Evolutionary conservation across 257 asterid species (phyloP), one percentile per base, ranked within the genome.

Genomic region (Lithospermum erythrorhizon): DNA sequence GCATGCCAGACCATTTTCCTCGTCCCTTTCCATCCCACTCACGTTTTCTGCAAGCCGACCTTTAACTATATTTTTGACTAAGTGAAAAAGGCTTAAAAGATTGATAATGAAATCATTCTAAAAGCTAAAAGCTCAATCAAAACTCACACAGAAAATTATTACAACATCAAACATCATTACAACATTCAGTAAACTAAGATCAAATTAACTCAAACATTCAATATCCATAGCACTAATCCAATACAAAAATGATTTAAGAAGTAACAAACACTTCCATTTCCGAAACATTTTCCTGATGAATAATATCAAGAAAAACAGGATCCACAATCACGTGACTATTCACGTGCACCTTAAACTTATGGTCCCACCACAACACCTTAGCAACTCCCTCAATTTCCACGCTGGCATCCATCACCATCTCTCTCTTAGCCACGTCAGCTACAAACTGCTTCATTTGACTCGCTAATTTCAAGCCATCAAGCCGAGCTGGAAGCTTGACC

Each of bases 271-370:
- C 8, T 47, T 80, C 73, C 78, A 93, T 21, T 29, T 82, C 63
- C 2, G 98, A 79, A 13, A 68, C 69, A 61, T 82, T 93, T 17
- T 89, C 86, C 83, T 93, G 98, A 62, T 81, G 95, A 68, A 93
- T 79, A 1, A 93, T 94, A 64, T 89, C 98, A 30, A 93, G 86
- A 20, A 72, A 80, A 48, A 93, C 77, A 15, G 98, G 96, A 54
- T 93, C 98, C 5, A 93, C 98, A 2, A 77, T 70, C 81, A 93
- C 94, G 87, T 84, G 98, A 75, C 97, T 86, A 59, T 89, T 90
- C 81, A 93, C 97, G 74, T 84, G 85, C 73, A 89, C 95, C 69
- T 70, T 80, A 51, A 88, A 93, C 71, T 59, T 78, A 22, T 93
- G 96, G 69, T 80, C 82, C 98, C 97, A 84, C 95, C 95, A 86